Evolutionary conservation across 495 filamentous ascomycete species (phyloP), one percentile per base, ranked within the genome.

Genomic region (Daldinia decipiens): DNA sequence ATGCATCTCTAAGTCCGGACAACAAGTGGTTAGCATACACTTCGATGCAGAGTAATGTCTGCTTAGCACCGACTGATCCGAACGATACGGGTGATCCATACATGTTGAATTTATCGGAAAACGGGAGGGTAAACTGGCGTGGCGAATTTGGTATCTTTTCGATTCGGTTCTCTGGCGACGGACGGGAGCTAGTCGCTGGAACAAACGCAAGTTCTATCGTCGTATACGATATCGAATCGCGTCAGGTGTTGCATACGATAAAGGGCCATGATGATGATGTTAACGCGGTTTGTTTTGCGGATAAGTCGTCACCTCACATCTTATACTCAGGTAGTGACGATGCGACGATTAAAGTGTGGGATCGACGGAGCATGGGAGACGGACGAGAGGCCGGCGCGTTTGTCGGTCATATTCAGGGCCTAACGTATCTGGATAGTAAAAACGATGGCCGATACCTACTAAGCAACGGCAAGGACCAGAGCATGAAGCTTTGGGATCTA

Each of bases 311-410:
- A 0, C 95, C 95, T 3, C 95, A 99, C 76, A 95, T 99, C 64
- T 84, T 99, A 9, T 99, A 97, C 78, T 98, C 95, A 7, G 95
- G 95, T 39, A 97, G 94, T 2, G 95, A 99, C 79, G 95, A 98
- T 78, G 89, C 88, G 21, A 97, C 93, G 24, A 87, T 98, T 64
- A 96, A 97, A 74, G 94, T 99, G 3, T 99, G 95, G 95, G 95
- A 99, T 77, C 88, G 95, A 51, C 88, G 95, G 19, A 93, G 89
- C 64, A 91, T 99, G 88, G 92, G 89, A 59, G 93, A 96, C 73
- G 86, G 88, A 13, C 90, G 95, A 34, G 92, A 93, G 71, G 95
- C 94, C 5, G 95, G 95, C 12, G 92, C 94, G 1, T 98, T 99
- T 72, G 85, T 96, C 43, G 95, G 95, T 11, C 95, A 99, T 79